Percentiles rank a stretch among this genome's conserved stretches.
Conservation (phyloP, 495 filamentous ascomycete species). For the Penicillium riverlandense region DNA sequence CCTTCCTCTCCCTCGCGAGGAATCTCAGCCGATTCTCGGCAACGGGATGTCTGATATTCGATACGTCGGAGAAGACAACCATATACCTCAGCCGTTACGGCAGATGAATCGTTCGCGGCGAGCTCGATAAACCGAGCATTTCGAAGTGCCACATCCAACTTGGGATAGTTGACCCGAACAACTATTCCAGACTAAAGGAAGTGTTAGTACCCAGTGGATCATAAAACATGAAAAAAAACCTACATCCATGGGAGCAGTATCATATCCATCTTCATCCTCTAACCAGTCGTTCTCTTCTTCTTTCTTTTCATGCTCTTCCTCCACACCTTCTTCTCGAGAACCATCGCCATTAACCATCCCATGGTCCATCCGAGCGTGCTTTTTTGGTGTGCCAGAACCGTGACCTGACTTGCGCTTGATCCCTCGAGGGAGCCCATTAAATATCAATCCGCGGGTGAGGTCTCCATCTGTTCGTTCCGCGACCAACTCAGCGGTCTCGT, state of each 20-base stretch:
- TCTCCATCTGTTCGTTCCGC: constrained; percentile 25
- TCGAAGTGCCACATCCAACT: constrained; percentile 72
- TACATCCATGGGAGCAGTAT: constrained; percentile 38
- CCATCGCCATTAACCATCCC: constrained; percentile 20
- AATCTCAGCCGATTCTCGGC: constrained; percentile 53
- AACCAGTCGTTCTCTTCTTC: constrained; percentile 33
- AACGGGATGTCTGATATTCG: constrained; percentile 60
- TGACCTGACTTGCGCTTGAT: constrained; percentile 24
- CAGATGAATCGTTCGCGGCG: constrained; percentile 46
- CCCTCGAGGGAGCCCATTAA: constrained; percentile 32
- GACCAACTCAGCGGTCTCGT: constrained; percentile 23
- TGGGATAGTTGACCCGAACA: constrained; percentile 79
- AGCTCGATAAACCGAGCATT: constrained; percentile 64
- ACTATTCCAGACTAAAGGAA: constrained; percentile 48
- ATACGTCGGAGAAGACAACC: constrained; percentile 59
- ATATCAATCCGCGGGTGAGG: constrained; percentile 24
- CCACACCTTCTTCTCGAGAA: too few relatives aligned
- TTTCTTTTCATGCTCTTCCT: constrained; percentile 12
- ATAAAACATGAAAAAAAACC: neutral
- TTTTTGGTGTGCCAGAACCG: constrained; percentile 9
- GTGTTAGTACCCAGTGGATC: neutral
- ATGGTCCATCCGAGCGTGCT: constrained; percentile 13
- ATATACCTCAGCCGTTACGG: constrained; percentile 64
- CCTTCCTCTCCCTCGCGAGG: constrained; percentile 47
- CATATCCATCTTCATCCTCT: constrained; percentile 29